These are phyloP conservation scores for Cutaneotrichosporon arboriforme DNA, from an alignment of 1,284 basidiomycete genomes.

Conservation along the genomic window DNA sequence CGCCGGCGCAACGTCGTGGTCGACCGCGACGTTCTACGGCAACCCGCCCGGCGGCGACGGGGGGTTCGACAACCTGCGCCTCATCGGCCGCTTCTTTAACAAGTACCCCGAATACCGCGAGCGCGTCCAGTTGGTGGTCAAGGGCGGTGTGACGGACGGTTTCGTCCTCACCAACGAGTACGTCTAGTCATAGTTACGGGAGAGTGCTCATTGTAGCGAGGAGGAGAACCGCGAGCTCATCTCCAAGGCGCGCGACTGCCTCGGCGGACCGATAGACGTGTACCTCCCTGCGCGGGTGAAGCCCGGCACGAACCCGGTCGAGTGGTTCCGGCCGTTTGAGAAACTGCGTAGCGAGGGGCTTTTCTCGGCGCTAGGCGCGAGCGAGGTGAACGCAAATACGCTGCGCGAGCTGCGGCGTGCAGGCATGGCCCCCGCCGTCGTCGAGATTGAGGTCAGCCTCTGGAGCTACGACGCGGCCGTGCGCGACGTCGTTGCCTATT, in stretches of 20 bases:
- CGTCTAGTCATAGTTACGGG: not conserved
- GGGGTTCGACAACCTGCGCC: conserved; percentile 36
- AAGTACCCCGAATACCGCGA: conserved; percentile 56
- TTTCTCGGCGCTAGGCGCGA: conserved; percentile 30
- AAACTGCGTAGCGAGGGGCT: conserved; percentile 31
- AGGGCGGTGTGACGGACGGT: conserved; percentile 48
- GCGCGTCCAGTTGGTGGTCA: conserved; percentile 53
- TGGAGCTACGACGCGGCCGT: conserved; percentile 53
- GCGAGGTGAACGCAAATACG: conserved; percentile 22
- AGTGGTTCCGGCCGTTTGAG: conserved; percentile 11
- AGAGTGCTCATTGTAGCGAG: conserved; percentile 28
- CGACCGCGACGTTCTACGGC: conserved; percentile 47
- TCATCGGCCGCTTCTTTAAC: conserved; percentile 44
- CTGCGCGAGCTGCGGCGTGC: not conserved
- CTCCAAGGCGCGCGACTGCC: conserved; percentile 43
- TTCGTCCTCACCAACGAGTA: conserved; percentile 17
- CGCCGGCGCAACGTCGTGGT: conserved; percentile 52
- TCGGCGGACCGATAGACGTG: conserved; percentile 53
- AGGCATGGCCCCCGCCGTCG: conserved; percentile 44
- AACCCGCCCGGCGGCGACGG: conserved; percentile 16
- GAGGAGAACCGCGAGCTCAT: conserved; percentile 51
- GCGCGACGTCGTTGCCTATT: conserved; percentile 44
- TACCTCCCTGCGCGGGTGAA: conserved; percentile 36
- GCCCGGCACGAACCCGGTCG: conserved; percentile 6
- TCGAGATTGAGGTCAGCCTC: conserved; percentile 57